phyloP scores from a whole-genome alignment of 1,139 yeast genomes.

The Pneumocystis wakefieldiae region DNA sequence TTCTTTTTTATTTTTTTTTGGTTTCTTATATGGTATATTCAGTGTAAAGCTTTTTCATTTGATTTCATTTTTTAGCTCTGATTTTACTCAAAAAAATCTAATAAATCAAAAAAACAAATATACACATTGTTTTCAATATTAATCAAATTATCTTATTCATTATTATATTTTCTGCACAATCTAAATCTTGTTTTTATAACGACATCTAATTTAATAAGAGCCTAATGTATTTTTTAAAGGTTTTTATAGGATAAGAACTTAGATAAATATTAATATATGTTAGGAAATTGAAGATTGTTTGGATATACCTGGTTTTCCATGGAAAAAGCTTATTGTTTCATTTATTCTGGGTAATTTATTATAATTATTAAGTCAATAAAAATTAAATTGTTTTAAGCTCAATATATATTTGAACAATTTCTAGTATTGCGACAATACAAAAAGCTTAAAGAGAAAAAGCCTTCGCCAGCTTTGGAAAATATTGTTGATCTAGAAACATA shows the following conservation, averaged over 20 bases:
- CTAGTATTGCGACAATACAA: conserved; percentile 63
- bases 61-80: not conserved
- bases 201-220: not conserved
- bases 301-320: not conserved
- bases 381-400: not conserved
- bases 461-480: conserved; percentile 50
- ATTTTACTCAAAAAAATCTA: not conserved
- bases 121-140: not conserved
- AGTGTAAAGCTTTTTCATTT: not conserved
- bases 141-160: no score
- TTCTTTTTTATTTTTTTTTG: no score
- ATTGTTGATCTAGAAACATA: conserved; percentile 53
- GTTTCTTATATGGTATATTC: not conserved
- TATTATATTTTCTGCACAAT: not conserved
- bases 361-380: not conserved
- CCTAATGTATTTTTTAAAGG: not conserved
- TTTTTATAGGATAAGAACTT: not conserved
- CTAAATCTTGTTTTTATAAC: not conserved
- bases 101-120: not conserved
- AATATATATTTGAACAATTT: conserved; percentile 24
- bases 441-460: conserved; percentile 40
- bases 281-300: not conserved
- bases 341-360: not conserved
- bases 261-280: not conserved
- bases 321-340: not conserved